Conservation (phyloP, 169 alveolate species). For the Eimeria acervulina region DNA sequence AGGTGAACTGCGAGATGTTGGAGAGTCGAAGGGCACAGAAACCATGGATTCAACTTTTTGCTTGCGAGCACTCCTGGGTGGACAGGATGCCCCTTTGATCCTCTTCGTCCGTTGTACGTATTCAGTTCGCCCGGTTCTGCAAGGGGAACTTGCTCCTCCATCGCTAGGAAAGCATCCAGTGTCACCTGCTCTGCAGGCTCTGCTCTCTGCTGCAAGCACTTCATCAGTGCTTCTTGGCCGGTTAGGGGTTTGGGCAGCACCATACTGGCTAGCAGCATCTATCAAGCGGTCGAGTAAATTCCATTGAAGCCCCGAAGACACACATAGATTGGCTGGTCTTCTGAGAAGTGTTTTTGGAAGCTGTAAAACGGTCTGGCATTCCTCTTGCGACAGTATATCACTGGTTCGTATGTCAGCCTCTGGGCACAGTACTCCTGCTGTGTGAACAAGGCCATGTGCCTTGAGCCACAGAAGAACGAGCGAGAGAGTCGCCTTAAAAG, state of each 20-base stretch:
- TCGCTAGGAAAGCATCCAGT: not conserved
- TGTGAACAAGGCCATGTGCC: slow-evolving; percentile 63
- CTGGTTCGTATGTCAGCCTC: slow-evolving; percentile 35
- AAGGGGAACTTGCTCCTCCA: not conserved
- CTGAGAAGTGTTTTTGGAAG: slow-evolving; percentile 31
- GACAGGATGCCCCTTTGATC: slow-evolving; percentile 5
- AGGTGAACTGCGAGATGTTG: not conserved
- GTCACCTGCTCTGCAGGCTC: slow-evolving; percentile 13
- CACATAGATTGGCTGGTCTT: not conserved
- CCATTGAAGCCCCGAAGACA: slow-evolving; percentile 37
- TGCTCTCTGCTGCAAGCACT: not conserved
- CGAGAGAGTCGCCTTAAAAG: slow-evolving; percentile 70
- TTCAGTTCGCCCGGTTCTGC: not conserved
- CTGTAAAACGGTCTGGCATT: slow-evolving; percentile 29
- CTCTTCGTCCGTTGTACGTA: not conserved
- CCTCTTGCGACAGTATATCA: slow-evolving; percentile 68
- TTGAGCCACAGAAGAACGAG: slow-evolving; percentile 60
- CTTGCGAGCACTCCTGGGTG: not conserved
- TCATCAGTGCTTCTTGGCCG: not conserved
- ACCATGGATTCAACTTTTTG: not conserved
- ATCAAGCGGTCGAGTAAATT: slow-evolving; percentile 57
- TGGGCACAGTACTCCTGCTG: slow-evolving; percentile 67
- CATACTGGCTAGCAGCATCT: slow-evolving; percentile 18
- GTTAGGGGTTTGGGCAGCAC: not conserved
- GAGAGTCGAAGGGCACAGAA: not conserved